phyloP scores from a whole-genome alignment of 2,329 filamentous ascomycete genomes.

The Microdochium trichocladiopsis region DNA sequence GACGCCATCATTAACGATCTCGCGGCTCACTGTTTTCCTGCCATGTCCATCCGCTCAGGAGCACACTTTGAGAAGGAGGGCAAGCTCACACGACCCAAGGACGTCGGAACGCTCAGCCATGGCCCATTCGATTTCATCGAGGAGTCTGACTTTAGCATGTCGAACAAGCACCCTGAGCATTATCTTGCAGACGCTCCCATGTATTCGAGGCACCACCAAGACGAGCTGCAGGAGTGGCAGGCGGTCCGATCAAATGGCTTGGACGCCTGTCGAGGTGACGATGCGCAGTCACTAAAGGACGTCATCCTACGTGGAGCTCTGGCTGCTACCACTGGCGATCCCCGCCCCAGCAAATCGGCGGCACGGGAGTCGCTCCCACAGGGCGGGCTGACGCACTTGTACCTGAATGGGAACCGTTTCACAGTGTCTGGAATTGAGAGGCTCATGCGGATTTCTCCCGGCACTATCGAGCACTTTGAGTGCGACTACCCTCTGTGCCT shows the following conservation, averaged over 20 bases:
- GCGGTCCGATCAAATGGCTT: conserved; percentile 27
- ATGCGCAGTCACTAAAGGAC: conserved; percentile 20
- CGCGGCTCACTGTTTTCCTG: conserved; percentile 22
- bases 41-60: conserved; percentile 23
- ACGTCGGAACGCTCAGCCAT: conserved; percentile 23
- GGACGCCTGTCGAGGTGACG: conserved; percentile 21
- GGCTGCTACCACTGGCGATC: conserved; percentile 3
- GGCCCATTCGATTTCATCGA: conserved; percentile 35
- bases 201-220: conserved; percentile 21
- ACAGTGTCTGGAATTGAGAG: conserved; percentile 33
- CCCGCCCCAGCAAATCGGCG: conserved; percentile 7
- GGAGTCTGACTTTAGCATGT: conserved; percentile 38
- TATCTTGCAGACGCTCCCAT: conserved; percentile 41
- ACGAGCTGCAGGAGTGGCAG: conserved; percentile 15
- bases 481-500: conserved; percentile 33
- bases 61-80: conserved; percentile 38
- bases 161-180: conserved; percentile 37
- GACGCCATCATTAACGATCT: conserved; percentile 32
- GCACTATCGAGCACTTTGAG: conserved; percentile 44
- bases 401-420: conserved; percentile 42
- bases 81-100: conserved; percentile 20
- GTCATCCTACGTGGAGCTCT: conserved; percentile 15
- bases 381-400: conserved; percentile 44
- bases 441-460: conserved; percentile 33
- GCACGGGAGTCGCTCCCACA: conserved; percentile 15